A percentile compares a stretch with the other conserved stretches of the same genome.
Conservation (phyloP, 495 filamentous ascomycete species). For the Xylaria cubensis region DNA sequence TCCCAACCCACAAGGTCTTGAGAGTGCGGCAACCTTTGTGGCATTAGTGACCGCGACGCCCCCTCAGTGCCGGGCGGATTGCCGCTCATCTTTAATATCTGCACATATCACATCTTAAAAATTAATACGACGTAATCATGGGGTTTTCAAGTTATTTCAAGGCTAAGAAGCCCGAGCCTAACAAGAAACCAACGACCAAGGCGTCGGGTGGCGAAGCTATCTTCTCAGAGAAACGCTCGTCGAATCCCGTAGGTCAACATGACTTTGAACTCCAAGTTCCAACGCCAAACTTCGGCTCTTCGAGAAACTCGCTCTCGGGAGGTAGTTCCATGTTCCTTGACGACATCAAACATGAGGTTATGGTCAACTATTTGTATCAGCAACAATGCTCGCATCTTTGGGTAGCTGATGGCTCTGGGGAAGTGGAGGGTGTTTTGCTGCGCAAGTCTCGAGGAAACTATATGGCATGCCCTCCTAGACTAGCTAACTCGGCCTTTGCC, state of each 20-base stretch:
- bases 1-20: neutral
- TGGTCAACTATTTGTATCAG: conserved; percentile 83
- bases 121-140: conserved; percentile 50
- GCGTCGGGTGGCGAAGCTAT: conserved; percentile 23
- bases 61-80: conserved; percentile 15
- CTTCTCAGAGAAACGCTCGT: conserved; percentile 36
- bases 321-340: conserved; percentile 67
- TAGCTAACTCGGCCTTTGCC: conserved; percentile 64
- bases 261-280: conserved; percentile 57
- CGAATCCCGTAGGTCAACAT: conserved; percentile 29
- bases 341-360: conserved; percentile 82
- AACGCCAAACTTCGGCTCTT: conserved; percentile 50
- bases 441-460: conserved; percentile 71
- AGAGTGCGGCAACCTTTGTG: neutral
- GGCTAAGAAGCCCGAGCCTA: conserved; percentile 50
- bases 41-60: neutral
- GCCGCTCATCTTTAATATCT: conserved; percentile 15
- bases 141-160: conserved; percentile 69
- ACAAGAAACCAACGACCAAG: conserved; percentile 33
- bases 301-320: conserved; percentile 58
- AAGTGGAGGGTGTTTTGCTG: conserved; percentile 73
- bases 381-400: conserved; percentile 75
- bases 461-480: conserved; percentile 69
- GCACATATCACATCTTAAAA: conserved; percentile 1
- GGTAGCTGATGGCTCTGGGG: conserved; percentile 69